A percentile compares a stretch with the other conserved stretches of the same genome.
These are phyloP conservation scores for Chondrus crispus DNA, from an alignment of 23 red algal species.

Conservation along the genomic window DNA sequence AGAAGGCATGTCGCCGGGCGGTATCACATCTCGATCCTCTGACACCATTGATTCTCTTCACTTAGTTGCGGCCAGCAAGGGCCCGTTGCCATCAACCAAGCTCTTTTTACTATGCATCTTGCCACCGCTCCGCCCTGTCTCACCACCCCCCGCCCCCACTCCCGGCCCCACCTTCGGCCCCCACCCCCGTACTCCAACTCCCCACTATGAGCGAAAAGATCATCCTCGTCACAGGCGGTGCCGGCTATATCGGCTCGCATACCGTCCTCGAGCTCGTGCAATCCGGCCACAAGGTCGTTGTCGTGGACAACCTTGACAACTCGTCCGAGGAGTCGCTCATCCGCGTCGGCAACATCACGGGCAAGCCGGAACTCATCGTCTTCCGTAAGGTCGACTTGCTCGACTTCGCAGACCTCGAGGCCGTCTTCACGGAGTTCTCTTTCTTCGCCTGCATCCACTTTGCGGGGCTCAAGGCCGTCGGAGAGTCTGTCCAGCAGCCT, in stretches of 20 bases:
- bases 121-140: too few relatives aligned
- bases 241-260: constrained; percentile 98
- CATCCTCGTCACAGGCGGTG: constrained; percentile 96
- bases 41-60: too few relatives aligned
- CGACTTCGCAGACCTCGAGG: constrained; percentile 64
- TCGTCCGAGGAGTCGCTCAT: constrained; percentile 87
- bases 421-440: constrained; percentile 68
- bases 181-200: background rate
- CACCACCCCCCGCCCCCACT: background rate
- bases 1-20: too few relatives aligned
- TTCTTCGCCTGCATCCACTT: constrained; percentile 98
- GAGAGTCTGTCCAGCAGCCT: constrained; percentile 91
- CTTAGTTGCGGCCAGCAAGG: too few relatives aligned
- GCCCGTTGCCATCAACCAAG: too few relatives aligned
- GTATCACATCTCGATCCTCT: too few relatives aligned
- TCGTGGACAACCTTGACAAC: constrained; percentile 98
- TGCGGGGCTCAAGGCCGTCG: constrained; percentile 97
- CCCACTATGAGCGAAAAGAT: constrained; percentile 21
- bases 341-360: constrained; percentile 84
- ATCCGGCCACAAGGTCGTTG: constrained; percentile 61
- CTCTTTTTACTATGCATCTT: too few relatives aligned
- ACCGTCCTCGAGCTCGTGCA: constrained; percentile 93
- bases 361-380: constrained; percentile 63
- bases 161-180: too few relatives aligned
- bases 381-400: constrained; percentile 92